Base-by-base conservation (phyloP, 2,329 filamentous ascomycete species). In the Gaeumannomyces tritici region DNA sequence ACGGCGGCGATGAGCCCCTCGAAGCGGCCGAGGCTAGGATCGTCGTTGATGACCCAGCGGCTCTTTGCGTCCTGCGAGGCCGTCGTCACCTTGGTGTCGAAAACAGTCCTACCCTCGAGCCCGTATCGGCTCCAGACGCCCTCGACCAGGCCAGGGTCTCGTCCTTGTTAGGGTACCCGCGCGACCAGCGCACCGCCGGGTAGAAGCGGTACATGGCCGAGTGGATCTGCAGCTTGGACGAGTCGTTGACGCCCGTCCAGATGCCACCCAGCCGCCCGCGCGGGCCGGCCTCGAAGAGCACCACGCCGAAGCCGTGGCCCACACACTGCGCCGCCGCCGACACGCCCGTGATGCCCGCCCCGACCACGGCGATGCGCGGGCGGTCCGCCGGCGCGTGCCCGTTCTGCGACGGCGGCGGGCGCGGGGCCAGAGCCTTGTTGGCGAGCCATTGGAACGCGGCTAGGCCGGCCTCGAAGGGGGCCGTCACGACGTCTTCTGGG, bases 141-240 rank as follows among this genome's bases (percentile, higher is more conserved):
- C 24, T 80, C 80, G 13, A 95, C 86, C 70, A 93, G 87, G 81
- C 80, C 56, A 93, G 79, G 64, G 96, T 95, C 73, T 93, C 85
- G 66, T 88, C 77, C 60, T 89, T 86, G 64, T 87, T 82, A 0
- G 91, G 91, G 69, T 96, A 96, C n/a, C 89, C 89, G 33, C 80
- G 77, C 42, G 83, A 78, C 86, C 89, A 96, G 64, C 83, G 80
- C 1, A 96, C 84, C 0, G 88, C 89, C 0, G 91, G 91, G 67
- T 93, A 89, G 72, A 96, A 96, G 27, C 91, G 84, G 73, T 93
- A 96, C 90, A 95, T 95, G 63, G 93, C 73, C 26, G 87, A 90
- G 72, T 96, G 90, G 27, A 96, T 93, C 57, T 65, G 65, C 24
- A 66, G 64, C 7, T 64, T 62, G 4, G 65, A 65, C 3, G 65